phyloP scores from a whole-genome alignment of 2,329 filamentous ascomycete genomes.

The Aspergillus amoenus region DNA sequence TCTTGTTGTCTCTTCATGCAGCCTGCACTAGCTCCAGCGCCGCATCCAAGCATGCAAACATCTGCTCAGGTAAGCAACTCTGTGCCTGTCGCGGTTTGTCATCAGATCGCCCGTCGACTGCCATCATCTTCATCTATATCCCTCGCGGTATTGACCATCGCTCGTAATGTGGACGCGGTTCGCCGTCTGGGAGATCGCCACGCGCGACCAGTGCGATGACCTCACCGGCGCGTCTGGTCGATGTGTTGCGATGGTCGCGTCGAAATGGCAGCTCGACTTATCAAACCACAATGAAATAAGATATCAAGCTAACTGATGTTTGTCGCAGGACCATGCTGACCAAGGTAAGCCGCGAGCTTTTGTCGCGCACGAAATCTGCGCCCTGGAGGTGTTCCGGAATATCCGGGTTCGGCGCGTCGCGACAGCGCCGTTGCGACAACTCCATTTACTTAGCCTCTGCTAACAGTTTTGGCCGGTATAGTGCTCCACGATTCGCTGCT shows the following conservation, averaged over 20 bases:
- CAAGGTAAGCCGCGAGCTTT: conserved; percentile 42
- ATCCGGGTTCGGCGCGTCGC: conserved; percentile 29
- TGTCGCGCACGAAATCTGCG: background rate
- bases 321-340: conserved; percentile 43
- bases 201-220: conserved; percentile 4
- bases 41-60: conserved; percentile 49
- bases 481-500: conserved; percentile 65
- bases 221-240: conserved; percentile 6
- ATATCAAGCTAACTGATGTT: conserved; percentile 12
- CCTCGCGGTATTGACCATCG: background rate
- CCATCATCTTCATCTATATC: background rate
- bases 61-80: conserved; percentile 55
- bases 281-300: background rate
- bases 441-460: conserved; percentile 1
- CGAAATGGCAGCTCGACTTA: background rate
- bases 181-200: background rate
- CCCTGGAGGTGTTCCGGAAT: conserved; percentile 19
- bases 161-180: background rate
- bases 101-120: conserved; percentile 26
- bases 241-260: conserved; percentile 13
- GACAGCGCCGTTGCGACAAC: background rate
- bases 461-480: conserved; percentile 28
- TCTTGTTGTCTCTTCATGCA: conserved; percentile 36
- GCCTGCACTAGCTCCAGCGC: conserved; percentile 49
- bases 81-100: conserved; percentile 37